Base-by-base conservation (phyloP, 208 protist species). In the Crithidia bombi region DNA sequence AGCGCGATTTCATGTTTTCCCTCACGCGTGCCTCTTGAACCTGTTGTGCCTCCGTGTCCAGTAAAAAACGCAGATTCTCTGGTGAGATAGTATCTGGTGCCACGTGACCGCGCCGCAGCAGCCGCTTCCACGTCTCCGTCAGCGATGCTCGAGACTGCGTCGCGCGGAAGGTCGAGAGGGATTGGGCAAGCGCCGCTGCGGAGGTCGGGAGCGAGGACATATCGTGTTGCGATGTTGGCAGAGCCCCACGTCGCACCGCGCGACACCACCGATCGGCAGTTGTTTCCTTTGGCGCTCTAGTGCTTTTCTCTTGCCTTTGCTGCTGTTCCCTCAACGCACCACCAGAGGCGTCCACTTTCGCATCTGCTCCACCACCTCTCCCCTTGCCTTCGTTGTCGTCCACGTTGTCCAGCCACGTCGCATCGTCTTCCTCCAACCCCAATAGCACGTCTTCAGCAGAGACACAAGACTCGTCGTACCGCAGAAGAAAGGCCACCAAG, bases 1-100 rank as follows among this genome's bases (percentile, higher is more conserved):
- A 94, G 35, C 84, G 86, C 7, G 50, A 49, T 21, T 14, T 58
- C 62, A 90, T 84, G 72, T 89, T 91, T 15, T 83, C 69, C 36
- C 65, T 19, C 33, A 94, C 84, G n/a, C 75, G 65, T 21, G 44
- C 47, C 43, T 79, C 71, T 59, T 85, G 62, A 14, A 65, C 25
- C 28, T 58, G 52, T 73, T 88, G 82, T 36, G 82, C 75, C 47
- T 78, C 69, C 0, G 41, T 36, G 49, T 79, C 70, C 9, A 69
- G 30, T n/a, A 75, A 38, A 58, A 87, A 87, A 12, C 65, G 65
- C 25, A 64, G 33, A 36, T 50, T 72, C 57, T 78, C 51, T 14
- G 47, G 55, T 11, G 54, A 21, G 2, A 77, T 57, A 2, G 49
- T 67, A 9, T 77, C 56, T 17, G 59, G 49, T 14, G 64, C 54